A percentile compares a stretch with the other conserved stretches of the same genome.
Evolutionary conservation across 2,329 filamentous ascomycete species (phyloP).

Genomic region (Trichoderma cornu-damae): DNA sequence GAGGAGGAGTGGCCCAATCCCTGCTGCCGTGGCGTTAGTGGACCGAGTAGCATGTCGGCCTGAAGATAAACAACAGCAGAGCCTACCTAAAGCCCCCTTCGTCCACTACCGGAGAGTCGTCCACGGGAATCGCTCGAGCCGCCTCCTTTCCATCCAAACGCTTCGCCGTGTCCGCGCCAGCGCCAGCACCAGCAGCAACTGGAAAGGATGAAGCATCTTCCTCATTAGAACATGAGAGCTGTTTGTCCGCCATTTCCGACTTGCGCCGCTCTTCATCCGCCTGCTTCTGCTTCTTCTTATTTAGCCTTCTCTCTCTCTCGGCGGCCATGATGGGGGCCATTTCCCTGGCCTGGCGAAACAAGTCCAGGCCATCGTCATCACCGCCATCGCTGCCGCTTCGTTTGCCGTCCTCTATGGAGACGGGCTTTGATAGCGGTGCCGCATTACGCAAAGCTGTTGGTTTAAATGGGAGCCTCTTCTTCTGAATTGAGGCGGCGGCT

Average conservation of each 20-base stretch:
- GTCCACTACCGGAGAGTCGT: constrained; percentile 19
- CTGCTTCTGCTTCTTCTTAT: constrained; percentile 26
- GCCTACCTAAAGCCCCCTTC: constrained; percentile 23
- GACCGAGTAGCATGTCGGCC: neutral
- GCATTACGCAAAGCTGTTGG: constrained; percentile 40
- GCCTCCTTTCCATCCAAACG: neutral
- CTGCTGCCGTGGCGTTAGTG: constrained; percentile 25
- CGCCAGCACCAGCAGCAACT: constrained; percentile 12
- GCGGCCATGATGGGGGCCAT: constrained; percentile 44
- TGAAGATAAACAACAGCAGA: neutral
- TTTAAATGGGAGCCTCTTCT: constrained; percentile 46
- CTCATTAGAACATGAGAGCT: constrained; percentile 19
- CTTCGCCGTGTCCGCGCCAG: constrained; percentile 17
- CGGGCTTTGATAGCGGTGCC: constrained; percentile 24
- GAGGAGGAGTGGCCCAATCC: constrained; percentile 34
- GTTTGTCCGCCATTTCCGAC: constrained; percentile 22
- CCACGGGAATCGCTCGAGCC: neutral
- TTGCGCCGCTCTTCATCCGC: constrained; percentile 23
- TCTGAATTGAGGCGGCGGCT: constrained; percentile 26
- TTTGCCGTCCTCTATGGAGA: neutral
- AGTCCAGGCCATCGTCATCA: constrained; percentile 36
- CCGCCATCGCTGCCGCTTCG: constrained; percentile 21
- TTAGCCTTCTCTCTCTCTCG: constrained; percentile 34
- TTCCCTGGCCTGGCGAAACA: constrained; percentile 48
- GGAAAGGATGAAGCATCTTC: constrained; percentile 23